A percentile compares a stretch with the other conserved stretches of the same genome.
phyloP scores from a whole-genome alignment of 805 yeast genomes.

The Isabelozyma pseudorhagii region DNA sequence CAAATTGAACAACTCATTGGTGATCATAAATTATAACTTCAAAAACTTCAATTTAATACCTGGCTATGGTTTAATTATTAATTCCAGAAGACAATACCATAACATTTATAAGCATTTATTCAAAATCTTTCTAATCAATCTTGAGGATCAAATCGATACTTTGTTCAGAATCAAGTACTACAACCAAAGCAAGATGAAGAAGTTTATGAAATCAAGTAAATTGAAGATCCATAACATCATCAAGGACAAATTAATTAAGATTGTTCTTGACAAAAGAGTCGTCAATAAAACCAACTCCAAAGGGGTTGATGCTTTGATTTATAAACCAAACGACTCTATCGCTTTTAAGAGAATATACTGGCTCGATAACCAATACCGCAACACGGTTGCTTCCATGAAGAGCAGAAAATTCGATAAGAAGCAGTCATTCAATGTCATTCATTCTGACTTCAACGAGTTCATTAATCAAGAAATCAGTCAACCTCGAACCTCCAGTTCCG shows the following conservation, averaged over 20 bases:
- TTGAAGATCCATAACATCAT: constrained; percentile 26
- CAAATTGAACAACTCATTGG: constrained; percentile 3
- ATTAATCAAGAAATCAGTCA: not conserved
- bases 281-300: constrained; percentile 1
- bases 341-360: constrained; percentile 32
- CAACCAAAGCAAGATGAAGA: constrained; percentile 21
- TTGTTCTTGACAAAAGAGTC: constrained; percentile 5
- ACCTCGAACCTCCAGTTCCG: not conserved
- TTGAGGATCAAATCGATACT: constrained; percentile 36
- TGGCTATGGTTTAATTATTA: constrained; percentile 25
- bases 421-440: not conserved
- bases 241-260: constrained; percentile 22
- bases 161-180: constrained; percentile 33
- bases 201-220: constrained; percentile 24
- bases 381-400: not conserved
- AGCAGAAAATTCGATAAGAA: not conserved
- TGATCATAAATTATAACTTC: constrained; percentile 23
- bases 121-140: constrained; percentile 34
- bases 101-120: constrained; percentile 29
- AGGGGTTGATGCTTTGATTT: constrained; percentile 22
- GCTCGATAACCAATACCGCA: constrained; percentile 11
- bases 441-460: not conserved
- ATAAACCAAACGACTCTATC: constrained; percentile 18
- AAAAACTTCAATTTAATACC: constrained; percentile 35
- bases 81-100: constrained; percentile 17